Evolutionary conservation across 2,329 filamentous ascomycete genomes (phyloP).

Genomic region (Trichoderma sp.): DNA sequence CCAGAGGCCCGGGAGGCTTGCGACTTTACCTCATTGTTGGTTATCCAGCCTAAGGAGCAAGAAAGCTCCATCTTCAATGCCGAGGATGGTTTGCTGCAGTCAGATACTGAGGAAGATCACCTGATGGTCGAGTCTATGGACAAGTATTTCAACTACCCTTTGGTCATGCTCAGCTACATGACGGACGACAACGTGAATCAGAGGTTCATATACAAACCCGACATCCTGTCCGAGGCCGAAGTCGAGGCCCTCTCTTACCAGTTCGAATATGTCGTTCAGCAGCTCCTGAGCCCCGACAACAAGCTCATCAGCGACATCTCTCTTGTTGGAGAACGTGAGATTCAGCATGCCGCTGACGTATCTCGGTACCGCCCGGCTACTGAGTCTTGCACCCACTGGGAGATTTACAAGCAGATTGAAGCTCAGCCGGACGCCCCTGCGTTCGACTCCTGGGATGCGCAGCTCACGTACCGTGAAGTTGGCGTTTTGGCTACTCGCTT

Average conservation of each 20-base stretch:
- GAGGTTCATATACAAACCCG: slow-evolving; percentile 25
- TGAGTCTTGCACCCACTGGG: slow-evolving; percentile 36
- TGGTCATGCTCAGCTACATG: slow-evolving; percentile 29
- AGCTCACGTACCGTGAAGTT: slow-evolving; percentile 19
- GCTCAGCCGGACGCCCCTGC: neutral
- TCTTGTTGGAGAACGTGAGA: neutral
- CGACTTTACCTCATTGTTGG: slow-evolving; percentile 15
- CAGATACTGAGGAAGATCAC: slow-evolving; percentile 5
- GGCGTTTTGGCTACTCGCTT: neutral
- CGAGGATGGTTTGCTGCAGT: slow-evolving; percentile 1
- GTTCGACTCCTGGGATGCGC: slow-evolving; percentile 20
- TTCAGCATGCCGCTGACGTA: neutral
- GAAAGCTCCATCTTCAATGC: neutral
- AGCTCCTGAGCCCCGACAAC: slow-evolving; percentile 24
- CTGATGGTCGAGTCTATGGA: slow-evolving; percentile 14
- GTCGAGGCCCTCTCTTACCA: slow-evolving; percentile 28
- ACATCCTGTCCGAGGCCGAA: slow-evolving; percentile 17
- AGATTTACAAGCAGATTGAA: slow-evolving; percentile 13
- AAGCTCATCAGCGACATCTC: slow-evolving; percentile 11
- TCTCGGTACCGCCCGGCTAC: neutral
- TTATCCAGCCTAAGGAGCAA: slow-evolving; percentile 25
- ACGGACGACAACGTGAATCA: slow-evolving; percentile 12
- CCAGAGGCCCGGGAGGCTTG: slow-evolving; percentile 23
- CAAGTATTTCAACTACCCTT: slow-evolving; percentile 31
- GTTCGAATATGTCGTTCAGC: slow-evolving; percentile 28